Conservation (phyloP, 805 yeast genomes). For the Pichia kluyveri region DNA sequence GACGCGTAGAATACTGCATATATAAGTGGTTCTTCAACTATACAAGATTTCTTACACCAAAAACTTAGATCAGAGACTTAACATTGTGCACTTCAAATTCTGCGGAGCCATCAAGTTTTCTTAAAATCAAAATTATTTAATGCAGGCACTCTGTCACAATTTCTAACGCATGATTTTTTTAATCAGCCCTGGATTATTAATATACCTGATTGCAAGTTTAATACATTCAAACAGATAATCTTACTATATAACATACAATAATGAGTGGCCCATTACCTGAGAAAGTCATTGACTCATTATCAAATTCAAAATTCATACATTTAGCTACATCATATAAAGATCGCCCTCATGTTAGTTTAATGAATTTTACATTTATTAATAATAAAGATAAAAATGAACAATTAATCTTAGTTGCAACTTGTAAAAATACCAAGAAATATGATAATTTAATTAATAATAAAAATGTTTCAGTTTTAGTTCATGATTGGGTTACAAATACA, state of each 20-base stretch:
- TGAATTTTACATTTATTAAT: slow-evolving; percentile 75
- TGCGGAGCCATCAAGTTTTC: too few species aligned
- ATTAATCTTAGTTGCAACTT: slow-evolving; percentile 60
- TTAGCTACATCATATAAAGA: slow-evolving; percentile 65
- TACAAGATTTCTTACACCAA: too few species aligned
- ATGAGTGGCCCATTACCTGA: slow-evolving; percentile 22
- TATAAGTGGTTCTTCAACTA: too few species aligned
- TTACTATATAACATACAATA: neutral
- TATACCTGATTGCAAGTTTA: too few species aligned
- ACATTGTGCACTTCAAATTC: too few species aligned
- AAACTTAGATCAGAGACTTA: too few species aligned
- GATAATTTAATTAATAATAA: slow-evolving; percentile 63
- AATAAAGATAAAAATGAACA: neutral
- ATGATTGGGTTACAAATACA: slow-evolving; percentile 69
- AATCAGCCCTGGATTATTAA: too few species aligned
- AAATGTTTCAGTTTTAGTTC: slow-evolving; percentile 72
- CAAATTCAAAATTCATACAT: slow-evolving; percentile 65
- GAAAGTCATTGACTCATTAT: slow-evolving; percentile 36
- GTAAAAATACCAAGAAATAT: slow-evolving; percentile 63
- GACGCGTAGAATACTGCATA: neutral
- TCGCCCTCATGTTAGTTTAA: slow-evolving; percentile 78
- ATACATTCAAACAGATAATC: too few species aligned
- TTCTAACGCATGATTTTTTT: too few species aligned
- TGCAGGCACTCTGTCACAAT: too few species aligned
- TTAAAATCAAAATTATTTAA: too few species aligned